Evolutionary conservation across 2,329 filamentous ascomycete genomes (phyloP).

Genomic region (Sarocladiaceae sp.): DNA sequence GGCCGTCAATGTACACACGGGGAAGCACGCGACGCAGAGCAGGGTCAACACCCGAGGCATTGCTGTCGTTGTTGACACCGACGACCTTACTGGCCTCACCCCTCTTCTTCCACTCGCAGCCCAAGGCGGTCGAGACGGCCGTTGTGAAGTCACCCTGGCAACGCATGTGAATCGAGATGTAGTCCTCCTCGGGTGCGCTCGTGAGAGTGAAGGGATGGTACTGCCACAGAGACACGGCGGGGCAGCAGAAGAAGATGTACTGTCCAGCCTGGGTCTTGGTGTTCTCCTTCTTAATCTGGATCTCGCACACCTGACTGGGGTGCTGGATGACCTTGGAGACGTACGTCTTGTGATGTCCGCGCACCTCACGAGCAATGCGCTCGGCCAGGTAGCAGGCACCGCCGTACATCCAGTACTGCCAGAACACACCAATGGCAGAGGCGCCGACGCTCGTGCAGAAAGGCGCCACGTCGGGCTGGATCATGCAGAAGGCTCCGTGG

Average conservation of each 20-base stretch:
- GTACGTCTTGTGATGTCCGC: conserved; percentile 77
- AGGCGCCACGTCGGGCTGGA: conserved; percentile 75
- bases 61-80: conserved; percentile 50
- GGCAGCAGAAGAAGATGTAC: conserved; percentile 88
- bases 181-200: conserved; percentile 83
- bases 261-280: conserved; percentile 77
- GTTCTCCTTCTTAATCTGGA: conserved; percentile 87
- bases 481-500: conserved; percentile 88
- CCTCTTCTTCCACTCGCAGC: conserved; percentile 65
- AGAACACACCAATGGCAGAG: conserved; percentile 71
- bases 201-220: conserved; percentile 86
- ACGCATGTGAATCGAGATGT: conserved; percentile 82
- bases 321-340: conserved; percentile 89
- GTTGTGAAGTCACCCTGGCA: conserved; percentile 80
- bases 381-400: conserved; percentile 79
- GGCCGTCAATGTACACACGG: conserved; percentile 77
- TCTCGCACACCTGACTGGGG: conserved; percentile 83
- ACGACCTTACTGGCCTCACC: conserved; percentile 59
- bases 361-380: conserved; percentile 71
- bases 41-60: conserved; percentile 59
- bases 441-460: conserved; percentile 68
- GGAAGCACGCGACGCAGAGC: conserved; percentile 70
- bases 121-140: conserved; percentile 63
- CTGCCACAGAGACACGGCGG: conserved; percentile 81
- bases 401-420: conserved; percentile 86